phyloP scores from a whole-genome alignment of 208 protist genomes.

The Herpetomonas samuelpessoai region DNA sequence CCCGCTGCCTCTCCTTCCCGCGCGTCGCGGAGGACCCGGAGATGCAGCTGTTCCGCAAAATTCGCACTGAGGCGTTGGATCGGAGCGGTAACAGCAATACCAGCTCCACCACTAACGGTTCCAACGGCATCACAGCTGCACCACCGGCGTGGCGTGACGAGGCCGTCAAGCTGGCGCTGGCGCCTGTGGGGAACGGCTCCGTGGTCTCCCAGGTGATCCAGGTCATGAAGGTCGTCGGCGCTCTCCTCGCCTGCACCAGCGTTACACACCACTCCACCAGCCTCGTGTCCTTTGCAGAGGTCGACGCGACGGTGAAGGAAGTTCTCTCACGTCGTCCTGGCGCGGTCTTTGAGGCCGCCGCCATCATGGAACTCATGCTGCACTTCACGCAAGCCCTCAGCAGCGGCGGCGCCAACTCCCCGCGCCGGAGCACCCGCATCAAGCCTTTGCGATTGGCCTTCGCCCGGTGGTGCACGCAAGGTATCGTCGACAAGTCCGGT shows the following conservation, averaged over 20 bases:
- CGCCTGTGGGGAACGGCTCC: constrained; percentile 32
- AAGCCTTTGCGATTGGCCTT: constrained; percentile 47
- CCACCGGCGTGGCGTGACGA: constrained; percentile 40
- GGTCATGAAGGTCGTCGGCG: constrained; percentile 64
- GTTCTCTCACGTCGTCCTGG: constrained; percentile 35
- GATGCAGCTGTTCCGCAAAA: constrained; percentile 48
- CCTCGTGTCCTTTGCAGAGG: constrained; percentile 31
- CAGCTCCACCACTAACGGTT: neutral
- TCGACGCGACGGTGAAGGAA: constrained; percentile 36
- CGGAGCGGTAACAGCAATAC: constrained; percentile 1
- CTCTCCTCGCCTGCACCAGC: constrained; percentile 46
- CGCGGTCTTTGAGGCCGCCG: constrained; percentile 48
- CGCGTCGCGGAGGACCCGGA: constrained; percentile 59
- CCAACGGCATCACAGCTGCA: neutral
- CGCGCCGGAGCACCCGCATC: constrained; percentile 32
- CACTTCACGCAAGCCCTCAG: constrained; percentile 46
- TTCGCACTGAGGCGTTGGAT: constrained; percentile 26
- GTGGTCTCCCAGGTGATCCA: constrained; percentile 49
- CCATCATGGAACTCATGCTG: constrained; percentile 72
- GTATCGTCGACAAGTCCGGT: constrained; percentile 30
- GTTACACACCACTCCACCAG: constrained; percentile 25
- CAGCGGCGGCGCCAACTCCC: constrained; percentile 10
- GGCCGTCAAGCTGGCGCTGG: constrained; percentile 39
- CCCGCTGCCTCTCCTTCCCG: constrained; percentile 56
- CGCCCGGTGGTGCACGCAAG: constrained; percentile 43